Percentiles rank a stretch among this genome's conserved stretches.
Conservation (phyloP, 78 protist species). For the Neovahlkampfia damariscottae region DNA sequence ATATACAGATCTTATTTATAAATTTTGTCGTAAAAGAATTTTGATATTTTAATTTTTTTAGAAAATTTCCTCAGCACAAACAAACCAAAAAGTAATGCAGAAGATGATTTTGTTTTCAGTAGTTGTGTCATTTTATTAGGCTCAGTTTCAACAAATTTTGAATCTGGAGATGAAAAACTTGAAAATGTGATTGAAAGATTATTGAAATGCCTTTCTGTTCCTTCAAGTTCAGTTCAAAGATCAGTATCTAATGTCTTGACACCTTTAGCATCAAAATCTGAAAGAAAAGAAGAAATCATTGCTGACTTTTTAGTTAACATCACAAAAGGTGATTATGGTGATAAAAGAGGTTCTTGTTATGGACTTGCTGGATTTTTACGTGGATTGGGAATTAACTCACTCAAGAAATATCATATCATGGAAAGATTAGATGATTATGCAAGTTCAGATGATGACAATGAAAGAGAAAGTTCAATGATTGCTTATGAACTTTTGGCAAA, state of each 20-base stretch:
- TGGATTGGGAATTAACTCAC: background rate
- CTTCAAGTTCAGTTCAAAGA: background rate
- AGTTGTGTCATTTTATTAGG: background rate
- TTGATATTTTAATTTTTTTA: no score
- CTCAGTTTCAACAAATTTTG: background rate
- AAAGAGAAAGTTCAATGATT: slow-evolving; percentile 8
- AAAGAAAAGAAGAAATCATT: background rate
- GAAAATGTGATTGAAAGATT: background rate
- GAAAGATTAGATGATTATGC: background rate
- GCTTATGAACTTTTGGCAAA: background rate
- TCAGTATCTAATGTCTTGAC: background rate
- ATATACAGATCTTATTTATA: background rate
- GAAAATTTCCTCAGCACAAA: background rate
- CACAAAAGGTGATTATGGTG: background rate
- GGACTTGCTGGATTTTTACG: background rate
- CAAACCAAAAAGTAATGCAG: background rate
- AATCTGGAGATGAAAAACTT: background rate
- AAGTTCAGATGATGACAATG: background rate
- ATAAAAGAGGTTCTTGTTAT: background rate
- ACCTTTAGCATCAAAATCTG: background rate
- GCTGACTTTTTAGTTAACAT: background rate
- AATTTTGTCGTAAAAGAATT: no score
- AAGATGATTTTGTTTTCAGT: background rate
- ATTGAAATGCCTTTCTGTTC: background rate
- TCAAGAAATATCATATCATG: background rate